Evolutionary conservation across 208 protist genomes (phyloP).

Genomic region (Leishmania mexicana): DNA sequence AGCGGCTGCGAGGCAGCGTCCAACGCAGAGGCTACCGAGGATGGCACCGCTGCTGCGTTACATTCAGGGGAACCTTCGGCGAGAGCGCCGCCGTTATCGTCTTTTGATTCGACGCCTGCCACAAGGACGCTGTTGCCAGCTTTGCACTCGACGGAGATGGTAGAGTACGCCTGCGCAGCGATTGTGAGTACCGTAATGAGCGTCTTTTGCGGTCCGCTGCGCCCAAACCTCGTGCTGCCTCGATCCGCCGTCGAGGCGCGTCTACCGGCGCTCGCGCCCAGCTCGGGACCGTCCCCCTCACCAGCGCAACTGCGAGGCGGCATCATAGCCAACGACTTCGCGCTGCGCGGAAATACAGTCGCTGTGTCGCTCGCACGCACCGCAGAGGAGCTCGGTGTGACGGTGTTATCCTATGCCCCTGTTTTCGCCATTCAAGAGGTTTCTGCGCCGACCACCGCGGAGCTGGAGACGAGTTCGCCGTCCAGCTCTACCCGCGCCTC

Average conservation of each 20-base stretch:
- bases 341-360: slow-evolving; percentile 44
- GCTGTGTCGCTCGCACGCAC: slow-evolving; percentile 63
- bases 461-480: background rate
- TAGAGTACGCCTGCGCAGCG: slow-evolving; percentile 56
- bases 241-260: slow-evolving; percentile 17
- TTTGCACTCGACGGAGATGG: slow-evolving; percentile 56
- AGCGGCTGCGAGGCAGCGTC: background rate
- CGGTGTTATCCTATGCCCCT: slow-evolving; percentile 60
- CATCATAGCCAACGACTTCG: slow-evolving; percentile 44
- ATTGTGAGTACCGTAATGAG: slow-evolving; percentile 53
- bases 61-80: background rate
- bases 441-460: background rate
- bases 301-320: slow-evolving; percentile 32
- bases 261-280: slow-evolving; percentile 27
- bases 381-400: slow-evolving; percentile 72
- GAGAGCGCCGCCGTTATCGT: background rate
- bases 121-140: slow-evolving; percentile 60
- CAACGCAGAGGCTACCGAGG: background rate
- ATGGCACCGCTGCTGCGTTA: background rate
- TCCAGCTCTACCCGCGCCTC: background rate
- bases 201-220: slow-evolving; percentile 52
- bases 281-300: background rate
- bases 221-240: slow-evolving; percentile 26
- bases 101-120: background rate
- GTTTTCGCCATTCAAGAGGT: slow-evolving; percentile 32